Evolutionary conservation across 1,284 basidiomycete genomes (phyloP), one percentile per base, ranked within the genome.

Genomic region (Fomitiporia mediterranea): DNA sequence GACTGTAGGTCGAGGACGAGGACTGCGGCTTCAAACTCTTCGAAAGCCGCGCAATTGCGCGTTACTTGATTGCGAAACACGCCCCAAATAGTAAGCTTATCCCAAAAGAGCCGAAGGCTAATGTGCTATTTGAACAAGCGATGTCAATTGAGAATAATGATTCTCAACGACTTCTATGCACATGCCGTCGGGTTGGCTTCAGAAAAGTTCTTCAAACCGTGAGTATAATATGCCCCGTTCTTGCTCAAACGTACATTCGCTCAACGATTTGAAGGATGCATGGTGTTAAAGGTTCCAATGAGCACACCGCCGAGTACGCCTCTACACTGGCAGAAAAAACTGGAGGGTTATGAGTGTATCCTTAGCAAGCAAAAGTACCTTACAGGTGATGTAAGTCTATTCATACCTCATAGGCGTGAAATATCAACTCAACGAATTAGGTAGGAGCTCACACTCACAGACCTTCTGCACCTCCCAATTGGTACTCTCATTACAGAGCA

Each of bases 351-450:
- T 62, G 73, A 81, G 21, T 43, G 48, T 4, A 74, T 82, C 44
- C 70, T 82, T 13, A 56, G 67, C 50, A 79, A 75, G 65, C 71
- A 75, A 55, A 75, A 72, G 53, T 81, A 77, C 57, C 54, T 81
- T 11, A 75, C 71, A 21, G 77, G 78, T 8, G 67, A 77, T 58
- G 72, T 71, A 50, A 59, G 69, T 65, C 9, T 21, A 5, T 38
- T 11, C 47, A 50, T 17, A 2, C 5, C n/a, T 27, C 13, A 7
- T 32, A 38, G 13, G 30, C 3, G 11, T 15, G 21, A 8, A 19
- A 17, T 37, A 17, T 27, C 37, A 49, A 27, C 32, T 23, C 27
- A 25, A 39, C 15, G 17, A 27, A 34, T 32, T 44, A 40, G 51
- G 65, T 83, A 44, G 30, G 38, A 34, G 21, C 40, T 54, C 27